Percentiles rank a stretch among this genome's conserved stretches.
Evolutionary conservation across 495 filamentous ascomycete genomes (phyloP).

Genomic region (Aspergillus heteromorphus): DNA sequence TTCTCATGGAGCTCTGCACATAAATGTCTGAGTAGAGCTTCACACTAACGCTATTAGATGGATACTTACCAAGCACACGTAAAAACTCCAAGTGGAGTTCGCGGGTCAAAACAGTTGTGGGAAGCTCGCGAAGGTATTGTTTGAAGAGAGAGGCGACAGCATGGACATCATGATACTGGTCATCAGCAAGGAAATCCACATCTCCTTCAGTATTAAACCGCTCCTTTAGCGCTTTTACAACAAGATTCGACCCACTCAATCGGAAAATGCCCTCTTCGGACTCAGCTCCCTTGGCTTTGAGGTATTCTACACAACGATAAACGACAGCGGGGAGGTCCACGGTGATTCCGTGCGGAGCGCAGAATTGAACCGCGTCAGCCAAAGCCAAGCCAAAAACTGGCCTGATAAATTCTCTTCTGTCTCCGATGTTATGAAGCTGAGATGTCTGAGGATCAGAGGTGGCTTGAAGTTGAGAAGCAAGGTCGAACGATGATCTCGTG

Average conservation of each 20-base stretch:
- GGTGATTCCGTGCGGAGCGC: constrained; percentile 62
- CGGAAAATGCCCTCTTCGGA: constrained; percentile 95
- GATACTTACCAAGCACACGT: constrained; percentile 65
- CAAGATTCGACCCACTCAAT: constrained; percentile 86
- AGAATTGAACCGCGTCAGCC: constrained; percentile 78
- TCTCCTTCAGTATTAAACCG: constrained; percentile 93
- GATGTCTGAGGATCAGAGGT: constrained; percentile 31
- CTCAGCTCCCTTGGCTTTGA: constrained; percentile 75
- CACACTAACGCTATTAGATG: neutral
- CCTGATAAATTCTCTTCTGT: constrained; percentile 54
- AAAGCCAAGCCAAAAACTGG: constrained; percentile 84
- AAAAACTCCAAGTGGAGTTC: constrained; percentile 89
- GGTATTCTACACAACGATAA: constrained; percentile 92
- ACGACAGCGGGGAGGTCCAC: constrained; percentile 88
- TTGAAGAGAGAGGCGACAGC: constrained; percentile 93
- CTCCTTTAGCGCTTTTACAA: constrained; percentile 85
- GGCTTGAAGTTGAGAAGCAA: constrained; percentile 37
- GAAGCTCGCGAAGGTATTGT: constrained; percentile 87
- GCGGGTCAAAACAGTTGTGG: constrained; percentile 81
- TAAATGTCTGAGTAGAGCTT: constrained; percentile 12
- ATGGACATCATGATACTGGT: constrained; percentile 90
- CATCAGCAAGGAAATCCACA: constrained; percentile 77
- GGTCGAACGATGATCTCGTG: constrained; percentile 57
- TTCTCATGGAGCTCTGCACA: constrained; percentile 58
- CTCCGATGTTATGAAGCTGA: constrained; percentile 31